These are phyloP conservation scores for Globisporangium nagaii DNA, from an alignment of 352 stramenopile species.

Conservation along the genomic window DNA sequence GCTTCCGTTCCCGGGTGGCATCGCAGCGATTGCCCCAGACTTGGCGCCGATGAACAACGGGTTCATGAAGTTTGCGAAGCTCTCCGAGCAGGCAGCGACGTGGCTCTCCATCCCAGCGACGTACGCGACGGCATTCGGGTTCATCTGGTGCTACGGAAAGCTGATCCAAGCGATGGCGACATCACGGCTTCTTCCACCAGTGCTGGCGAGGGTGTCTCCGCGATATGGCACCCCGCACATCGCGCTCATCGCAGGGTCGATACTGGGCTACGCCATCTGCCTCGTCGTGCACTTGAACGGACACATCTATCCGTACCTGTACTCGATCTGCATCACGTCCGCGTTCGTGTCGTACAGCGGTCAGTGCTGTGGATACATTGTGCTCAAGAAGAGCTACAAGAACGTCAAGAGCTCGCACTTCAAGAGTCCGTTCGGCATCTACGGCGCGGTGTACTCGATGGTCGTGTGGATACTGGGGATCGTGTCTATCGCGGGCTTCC, in stretches of 20 bases:
- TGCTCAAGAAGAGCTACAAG: slow-evolving; percentile 15
- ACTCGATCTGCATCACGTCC: slow-evolving; percentile 1
- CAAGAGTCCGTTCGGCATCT: slow-evolving; percentile 16
- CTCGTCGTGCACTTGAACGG: slow-evolving; percentile 25
- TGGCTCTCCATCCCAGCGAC: slow-evolving; percentile 39
- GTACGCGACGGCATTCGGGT: slow-evolving; percentile 44
- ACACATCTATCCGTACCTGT: not conserved
- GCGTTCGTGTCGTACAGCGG: slow-evolving; percentile 24
- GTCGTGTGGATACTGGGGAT: slow-evolving; percentile 9
- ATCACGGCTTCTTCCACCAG: slow-evolving; percentile 27
- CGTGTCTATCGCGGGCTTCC: not conserved
- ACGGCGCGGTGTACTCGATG: slow-evolving; percentile 15
- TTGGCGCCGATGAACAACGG: slow-evolving; percentile 27
- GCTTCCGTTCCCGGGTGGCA: slow-evolving; percentile 4
- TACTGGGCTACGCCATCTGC: slow-evolving; percentile 27
- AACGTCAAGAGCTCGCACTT: slow-evolving; percentile 17
- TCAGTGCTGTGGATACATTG: slow-evolving; percentile 23
- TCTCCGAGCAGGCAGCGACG: slow-evolving; percentile 14
- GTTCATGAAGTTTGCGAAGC: slow-evolving; percentile 22
- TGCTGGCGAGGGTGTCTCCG: slow-evolving; percentile 16
- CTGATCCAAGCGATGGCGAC: slow-evolving; percentile 42
- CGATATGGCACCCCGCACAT: slow-evolving; percentile 13
- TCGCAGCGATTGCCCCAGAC: slow-evolving; percentile 14
- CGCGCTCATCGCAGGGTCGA: slow-evolving; percentile 19
- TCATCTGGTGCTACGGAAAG: slow-evolving; percentile 52